A percentile compares a stretch with the other conserved stretches of the same genome.
Evolutionary conservation across 768 basidiomycete genomes (phyloP).

Genomic region (Chiua virens): DNA sequence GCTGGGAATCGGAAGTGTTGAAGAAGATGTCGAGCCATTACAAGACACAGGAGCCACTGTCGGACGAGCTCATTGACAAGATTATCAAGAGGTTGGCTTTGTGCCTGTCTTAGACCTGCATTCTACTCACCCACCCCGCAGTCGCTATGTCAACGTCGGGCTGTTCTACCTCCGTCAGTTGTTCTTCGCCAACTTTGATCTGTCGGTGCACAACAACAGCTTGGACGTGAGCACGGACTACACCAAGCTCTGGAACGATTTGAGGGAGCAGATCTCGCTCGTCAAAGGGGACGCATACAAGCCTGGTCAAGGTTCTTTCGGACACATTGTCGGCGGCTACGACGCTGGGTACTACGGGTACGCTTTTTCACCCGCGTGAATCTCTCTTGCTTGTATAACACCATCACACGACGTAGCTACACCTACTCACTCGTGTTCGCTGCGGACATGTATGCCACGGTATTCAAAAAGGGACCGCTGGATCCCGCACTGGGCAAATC

Average conservation of each 20-base stretch:
- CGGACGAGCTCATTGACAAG: constrained; percentile 68
- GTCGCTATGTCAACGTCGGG: constrained; percentile 80
- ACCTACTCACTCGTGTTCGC: constrained; percentile 74
- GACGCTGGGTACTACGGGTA: constrained; percentile 66
- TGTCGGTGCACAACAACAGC: constrained; percentile 31
- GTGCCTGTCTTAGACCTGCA: not conserved
- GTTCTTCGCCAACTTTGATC: constrained; percentile 57
- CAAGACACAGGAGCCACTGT: constrained; percentile 68
- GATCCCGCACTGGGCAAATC: constrained; percentile 61
- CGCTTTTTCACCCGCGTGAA: constrained; percentile 6
- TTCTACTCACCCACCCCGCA: constrained; percentile 15
- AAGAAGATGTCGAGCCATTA: constrained; percentile 79
- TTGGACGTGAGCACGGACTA: constrained; percentile 62
- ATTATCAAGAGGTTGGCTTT: constrained; percentile 66
- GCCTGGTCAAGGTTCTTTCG: constrained; percentile 75
- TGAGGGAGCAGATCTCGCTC: constrained; percentile 69
- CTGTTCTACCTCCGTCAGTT: constrained; percentile 69
- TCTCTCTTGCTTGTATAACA: too few species aligned
- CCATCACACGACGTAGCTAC: constrained; percentile 39
- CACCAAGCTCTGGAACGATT: constrained; percentile 72
- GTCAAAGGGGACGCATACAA: constrained; percentile 56
- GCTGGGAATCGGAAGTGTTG: constrained; percentile 80
- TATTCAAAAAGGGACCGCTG: constrained; percentile 82
- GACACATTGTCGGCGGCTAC: constrained; percentile 76
- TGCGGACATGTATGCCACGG: constrained; percentile 62